Percentiles rank a stretch among this genome's conserved stretches.
phyloP scores from a whole-genome alignment of 345 rosid genomes.

The Psidium guajava region DNA sequence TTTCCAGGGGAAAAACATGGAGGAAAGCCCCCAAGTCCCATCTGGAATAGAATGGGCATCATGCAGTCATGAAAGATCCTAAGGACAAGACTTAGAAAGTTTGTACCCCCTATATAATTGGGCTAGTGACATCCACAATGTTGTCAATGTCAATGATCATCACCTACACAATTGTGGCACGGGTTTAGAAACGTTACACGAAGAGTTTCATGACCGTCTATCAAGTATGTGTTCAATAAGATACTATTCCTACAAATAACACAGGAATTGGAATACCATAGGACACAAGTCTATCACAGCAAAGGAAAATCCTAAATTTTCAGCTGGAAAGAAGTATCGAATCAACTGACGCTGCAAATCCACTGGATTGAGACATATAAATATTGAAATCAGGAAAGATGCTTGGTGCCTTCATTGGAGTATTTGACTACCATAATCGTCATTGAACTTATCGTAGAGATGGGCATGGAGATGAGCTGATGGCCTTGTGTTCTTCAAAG shows the following conservation, averaged over 20 bases:
- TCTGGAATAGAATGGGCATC: background rate
- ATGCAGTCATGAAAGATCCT: background rate
- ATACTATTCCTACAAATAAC: background rate
- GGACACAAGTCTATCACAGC: background rate
- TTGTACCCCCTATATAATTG: background rate
- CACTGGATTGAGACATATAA: background rate
- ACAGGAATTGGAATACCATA: background rate
- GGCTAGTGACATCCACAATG: background rate
- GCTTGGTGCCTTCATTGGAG: slow-evolving; percentile 26
- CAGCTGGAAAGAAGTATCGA: background rate
- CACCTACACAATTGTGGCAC: background rate
- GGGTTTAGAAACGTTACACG: background rate
- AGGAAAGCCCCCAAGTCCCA: background rate
- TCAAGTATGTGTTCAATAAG: background rate
- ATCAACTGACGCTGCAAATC: background rate
- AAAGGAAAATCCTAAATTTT: background rate
- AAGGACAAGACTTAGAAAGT: background rate
- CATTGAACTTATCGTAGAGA: slow-evolving; percentile 79
- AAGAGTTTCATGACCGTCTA: background rate
- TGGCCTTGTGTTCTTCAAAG: slow-evolving; percentile 84
- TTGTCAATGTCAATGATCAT: background rate
- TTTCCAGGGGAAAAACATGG: background rate
- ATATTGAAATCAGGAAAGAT: background rate
- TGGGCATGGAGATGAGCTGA: slow-evolving; percentile 89
- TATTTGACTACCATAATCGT: slow-evolving; percentile 87